phyloP scores from a whole-genome alignment of 805 yeast genomes.

The Lipomyces spencermartinsiae region DNA sequence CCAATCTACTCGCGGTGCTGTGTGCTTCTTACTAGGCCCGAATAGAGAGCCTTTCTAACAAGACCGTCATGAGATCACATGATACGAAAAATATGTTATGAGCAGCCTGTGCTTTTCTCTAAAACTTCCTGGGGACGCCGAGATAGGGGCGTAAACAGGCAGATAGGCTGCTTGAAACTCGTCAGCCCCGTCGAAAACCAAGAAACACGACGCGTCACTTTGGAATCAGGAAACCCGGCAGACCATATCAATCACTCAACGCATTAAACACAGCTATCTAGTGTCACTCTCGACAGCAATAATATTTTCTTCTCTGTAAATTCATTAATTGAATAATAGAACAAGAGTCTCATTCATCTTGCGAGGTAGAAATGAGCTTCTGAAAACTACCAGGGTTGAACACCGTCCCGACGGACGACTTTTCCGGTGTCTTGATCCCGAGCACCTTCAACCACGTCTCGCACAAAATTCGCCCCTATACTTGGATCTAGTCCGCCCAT shows the following conservation, averaged over 20 bases:
- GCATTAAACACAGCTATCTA: too few species aligned
- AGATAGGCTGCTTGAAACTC: too few species aligned
- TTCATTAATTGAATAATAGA: not conserved
- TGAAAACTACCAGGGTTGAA: constrained; percentile 3
- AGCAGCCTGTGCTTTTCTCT: too few species aligned
- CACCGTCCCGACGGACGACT: constrained; percentile 2
- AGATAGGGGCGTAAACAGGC: too few species aligned
- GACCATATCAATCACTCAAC: not conserved
- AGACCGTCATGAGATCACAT: too few species aligned
- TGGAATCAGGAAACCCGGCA: too few species aligned
- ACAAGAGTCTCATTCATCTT: not conserved
- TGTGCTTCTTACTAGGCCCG: too few species aligned
- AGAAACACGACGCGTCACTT: not conserved
- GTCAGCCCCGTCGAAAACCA: not conserved
- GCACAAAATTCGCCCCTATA: not conserved
- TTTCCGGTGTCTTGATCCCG: constrained; percentile 4
- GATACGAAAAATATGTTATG: too few species aligned
- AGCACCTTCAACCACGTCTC: constrained; percentile 3
- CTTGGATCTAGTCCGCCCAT: not conserved
- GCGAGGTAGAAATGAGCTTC: constrained; percentile 4
- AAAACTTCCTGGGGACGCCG: too few species aligned
- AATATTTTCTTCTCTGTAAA: not conserved
- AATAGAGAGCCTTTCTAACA: too few species aligned
- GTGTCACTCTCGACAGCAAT: not conserved
- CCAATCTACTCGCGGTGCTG: too few species aligned